phyloP scores from a whole-genome alignment of 1,139 yeast species.

The Kurtzmaniella natalensis region DNA sequence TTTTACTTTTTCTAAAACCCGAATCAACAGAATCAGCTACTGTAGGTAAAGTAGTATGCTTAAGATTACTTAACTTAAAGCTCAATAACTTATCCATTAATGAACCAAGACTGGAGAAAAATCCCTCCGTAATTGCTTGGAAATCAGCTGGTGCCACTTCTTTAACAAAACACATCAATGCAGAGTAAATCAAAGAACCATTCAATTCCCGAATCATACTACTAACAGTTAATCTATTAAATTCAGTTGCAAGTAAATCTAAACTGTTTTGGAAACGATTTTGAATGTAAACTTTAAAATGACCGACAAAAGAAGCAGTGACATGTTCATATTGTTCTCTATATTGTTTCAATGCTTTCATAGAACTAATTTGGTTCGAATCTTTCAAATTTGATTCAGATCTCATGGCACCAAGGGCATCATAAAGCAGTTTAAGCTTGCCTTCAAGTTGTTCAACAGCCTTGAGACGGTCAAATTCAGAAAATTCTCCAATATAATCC shows the following conservation, averaged over 20 bases:
- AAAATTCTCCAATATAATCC: constrained; percentile 40
- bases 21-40: constrained; percentile 9
- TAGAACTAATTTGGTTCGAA: constrained; percentile 49
- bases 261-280: constrained; percentile 36
- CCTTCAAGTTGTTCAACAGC: constrained; percentile 50
- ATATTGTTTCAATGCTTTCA: constrained; percentile 73
- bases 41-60: constrained; percentile 13
- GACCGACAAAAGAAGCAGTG: constrained; percentile 46
- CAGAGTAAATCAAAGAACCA: constrained; percentile 50
- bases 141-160: constrained; percentile 41
- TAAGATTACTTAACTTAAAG: constrained; percentile 20
- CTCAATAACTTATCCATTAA: constrained; percentile 26
- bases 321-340: constrained; percentile 57
- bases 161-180: constrained; percentile 63
- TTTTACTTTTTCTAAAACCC: constrained; percentile 27
- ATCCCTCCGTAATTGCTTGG: constrained; percentile 24
- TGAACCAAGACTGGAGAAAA: constrained; percentile 21
- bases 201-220: constrained; percentile 32
- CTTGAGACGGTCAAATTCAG: constrained; percentile 45
- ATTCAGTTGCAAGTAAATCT: constrained; percentile 22
- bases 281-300: constrained; percentile 45
- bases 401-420: constrained; percentile 59
- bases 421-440: constrained; percentile 55
- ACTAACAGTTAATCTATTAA: constrained; percentile 21
- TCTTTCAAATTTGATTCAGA: constrained; percentile 36